phyloP scores from a whole-genome alignment of 1,284 basidiomycete species.

The Pseudozyma pruni region DNA sequence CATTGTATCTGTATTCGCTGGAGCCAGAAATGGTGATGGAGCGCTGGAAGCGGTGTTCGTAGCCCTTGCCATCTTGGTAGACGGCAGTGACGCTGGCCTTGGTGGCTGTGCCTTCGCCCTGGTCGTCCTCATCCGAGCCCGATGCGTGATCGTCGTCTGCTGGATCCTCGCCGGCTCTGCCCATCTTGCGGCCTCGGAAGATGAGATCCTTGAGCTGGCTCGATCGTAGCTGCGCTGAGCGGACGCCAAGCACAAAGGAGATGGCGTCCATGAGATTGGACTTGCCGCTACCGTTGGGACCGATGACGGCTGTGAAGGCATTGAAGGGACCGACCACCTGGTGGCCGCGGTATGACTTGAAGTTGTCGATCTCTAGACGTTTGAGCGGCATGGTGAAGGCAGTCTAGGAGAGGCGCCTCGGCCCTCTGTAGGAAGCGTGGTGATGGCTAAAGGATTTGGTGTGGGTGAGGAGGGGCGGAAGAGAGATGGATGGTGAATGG shows the following conservation, averaged over 20 bases:
- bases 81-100: conserved; percentile 96
- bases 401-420: conserved; percentile 24
- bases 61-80: conserved; percentile 79
- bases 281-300: conserved; percentile 98
- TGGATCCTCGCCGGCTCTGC: conserved; percentile 60
- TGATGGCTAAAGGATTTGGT: too few species aligned
- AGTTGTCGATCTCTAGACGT: conserved; percentile 66
- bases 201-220: conserved; percentile 94
- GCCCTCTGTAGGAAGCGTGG: conserved; percentile 15
- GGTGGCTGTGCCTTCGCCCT: conserved; percentile 83
- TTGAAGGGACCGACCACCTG: conserved; percentile 89
- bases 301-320: conserved; percentile 91
- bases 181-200: conserved; percentile 84
- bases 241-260: conserved; percentile 96
- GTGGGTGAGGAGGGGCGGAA: too few species aligned
- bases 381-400: conserved; percentile 60
- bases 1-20: conserved; percentile 71
- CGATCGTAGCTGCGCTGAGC: conserved; percentile 89
- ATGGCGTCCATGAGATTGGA: conserved; percentile 99
- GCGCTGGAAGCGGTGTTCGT: conserved; percentile 85
- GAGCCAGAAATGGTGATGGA: conserved; percentile 86
- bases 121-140: conserved; percentile 69
- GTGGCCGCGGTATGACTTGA: conserved; percentile 78
- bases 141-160: conserved; percentile 66
- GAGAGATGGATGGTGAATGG: not conserved